Percentiles rank a stretch among this genome's conserved stretches.
Evolutionary conservation across 1,139 yeast genomes (phyloP).

Genomic region (Sugiyamaella pinicola): DNA sequence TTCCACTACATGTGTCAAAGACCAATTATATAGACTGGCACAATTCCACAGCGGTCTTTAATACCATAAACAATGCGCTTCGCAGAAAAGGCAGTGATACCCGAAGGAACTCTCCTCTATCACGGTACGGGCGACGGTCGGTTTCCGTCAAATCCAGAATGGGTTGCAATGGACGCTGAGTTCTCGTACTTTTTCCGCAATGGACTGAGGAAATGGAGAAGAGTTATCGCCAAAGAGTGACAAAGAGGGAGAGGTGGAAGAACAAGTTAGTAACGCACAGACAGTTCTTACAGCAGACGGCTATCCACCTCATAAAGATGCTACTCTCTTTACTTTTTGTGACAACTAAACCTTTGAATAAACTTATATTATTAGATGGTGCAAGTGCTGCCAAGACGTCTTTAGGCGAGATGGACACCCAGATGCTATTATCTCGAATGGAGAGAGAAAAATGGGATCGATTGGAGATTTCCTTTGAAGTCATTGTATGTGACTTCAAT

Average conservation of each 20-base stretch:
- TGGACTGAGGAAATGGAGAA: slow-evolving; percentile 17
- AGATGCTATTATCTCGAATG: slow-evolving; percentile 45
- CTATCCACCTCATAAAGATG: too few relatives aligned
- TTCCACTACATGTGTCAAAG: neutral
- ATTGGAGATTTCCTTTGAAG: slow-evolving; percentile 58
- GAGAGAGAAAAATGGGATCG: slow-evolving; percentile 39
- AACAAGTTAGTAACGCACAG: neutral
- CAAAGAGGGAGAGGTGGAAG: too few relatives aligned
- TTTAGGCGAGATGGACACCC: slow-evolving; percentile 62
- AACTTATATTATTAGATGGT: slow-evolving; percentile 53
- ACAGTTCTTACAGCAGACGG: neutral
- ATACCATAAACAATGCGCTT: slow-evolving; percentile 53
- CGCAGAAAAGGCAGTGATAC: slow-evolving; percentile 56
- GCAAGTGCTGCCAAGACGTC: slow-evolving; percentile 58
- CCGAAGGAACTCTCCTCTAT: slow-evolving; percentile 56
- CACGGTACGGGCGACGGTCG: slow-evolving; percentile 53
- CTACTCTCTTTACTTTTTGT: slow-evolving; percentile 48
- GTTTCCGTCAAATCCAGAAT: slow-evolving; percentile 52
- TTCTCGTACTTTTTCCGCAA: slow-evolving; percentile 53
- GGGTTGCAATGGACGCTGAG: slow-evolving; percentile 63
- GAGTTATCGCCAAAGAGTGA: neutral
- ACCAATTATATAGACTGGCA: slow-evolving; percentile 26
- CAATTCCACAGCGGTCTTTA: slow-evolving; percentile 58
- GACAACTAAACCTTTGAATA: slow-evolving; percentile 49
- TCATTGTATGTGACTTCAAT: slow-evolving; percentile 55